Base-by-base conservation (phyloP, 108 stramenopile genomes). In the Conticribra weissflogii region DNA sequence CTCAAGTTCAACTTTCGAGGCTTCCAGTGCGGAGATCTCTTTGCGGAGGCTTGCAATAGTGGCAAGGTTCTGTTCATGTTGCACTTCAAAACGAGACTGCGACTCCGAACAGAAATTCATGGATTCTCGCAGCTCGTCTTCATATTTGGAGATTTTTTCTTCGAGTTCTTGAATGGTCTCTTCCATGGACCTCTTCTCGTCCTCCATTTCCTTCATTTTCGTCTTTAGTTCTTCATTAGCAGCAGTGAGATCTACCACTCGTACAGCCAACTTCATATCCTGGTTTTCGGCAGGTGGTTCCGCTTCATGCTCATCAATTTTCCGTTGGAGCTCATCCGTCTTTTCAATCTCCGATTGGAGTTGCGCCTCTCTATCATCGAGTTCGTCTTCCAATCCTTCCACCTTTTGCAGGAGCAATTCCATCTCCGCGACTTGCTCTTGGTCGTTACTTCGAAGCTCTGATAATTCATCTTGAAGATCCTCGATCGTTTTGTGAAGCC, bases 21-120 rank as follows among this genome's bases (percentile, higher is more conserved):
- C 47, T 53, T 66, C 62, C 33, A 74, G 49, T 27, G 65, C 53
- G 17, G 55, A 59, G 19, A 74, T 74, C 47, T 28, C 59, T 30
- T 74, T 63, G 53, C 66, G 62, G 2, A 65, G 58, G 30, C 44
- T 27, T 15, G 51, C 58, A 16, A 74, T 74, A 21, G 64, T 66
- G 7, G 56, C 46, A 51, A 56, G 27, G 9, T 59, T 66, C 14
- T 54, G 34, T 27, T 36, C 24, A 21, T 65, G 64, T 21, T 74
- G 63, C n/a, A 46, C 46, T 27, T 74, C 44, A 5, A 66, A 36
- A 15, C 51, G 46, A 0, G 45, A 3, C 55, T 66, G 50, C 12
- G 59, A 22, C 14, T 33, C 0, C 12, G 5, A 5, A 2, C 52
- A 55, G 22, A 66, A 25, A 14, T 18, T 55, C 12, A 32, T 64